Conservation (phyloP, 2,329 filamentous ascomycete species). For the Penicillium janthinellum region DNA sequence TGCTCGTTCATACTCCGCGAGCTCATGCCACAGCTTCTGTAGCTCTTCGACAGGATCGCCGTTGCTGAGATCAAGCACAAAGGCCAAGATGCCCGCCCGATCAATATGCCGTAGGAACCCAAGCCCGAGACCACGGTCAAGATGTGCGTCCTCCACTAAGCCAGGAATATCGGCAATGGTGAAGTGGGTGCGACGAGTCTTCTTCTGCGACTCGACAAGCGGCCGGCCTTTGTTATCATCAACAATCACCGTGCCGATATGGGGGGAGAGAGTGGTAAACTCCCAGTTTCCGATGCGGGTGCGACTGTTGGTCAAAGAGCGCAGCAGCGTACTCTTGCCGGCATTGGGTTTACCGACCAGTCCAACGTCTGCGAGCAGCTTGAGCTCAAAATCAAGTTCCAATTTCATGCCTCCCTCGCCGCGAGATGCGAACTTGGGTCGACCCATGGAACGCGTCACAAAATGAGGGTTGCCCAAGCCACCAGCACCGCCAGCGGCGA, state of each 20-base stretch:
- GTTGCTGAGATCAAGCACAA: conserved; percentile 82
- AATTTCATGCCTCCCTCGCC: conserved; percentile 79
- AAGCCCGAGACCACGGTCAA: conserved; percentile 87
- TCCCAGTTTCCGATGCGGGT: conserved; percentile 92
- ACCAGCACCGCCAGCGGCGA: conserved; percentile 84
- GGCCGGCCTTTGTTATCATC: conserved; percentile 83
- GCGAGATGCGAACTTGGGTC: conserved; percentile 85
- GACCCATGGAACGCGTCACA: conserved; percentile 69
- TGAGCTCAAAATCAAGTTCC: conserved; percentile 84
- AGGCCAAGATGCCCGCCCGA: conserved; percentile 86
- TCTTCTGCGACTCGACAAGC: conserved; percentile 50
- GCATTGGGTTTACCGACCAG: conserved; percentile 94
- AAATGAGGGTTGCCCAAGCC: conserved; percentile 95
- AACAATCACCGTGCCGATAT: conserved; percentile 92
- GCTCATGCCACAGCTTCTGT: conserved; percentile 84
- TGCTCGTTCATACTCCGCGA: conserved; percentile 81
- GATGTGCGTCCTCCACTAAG: conserved; percentile 86
- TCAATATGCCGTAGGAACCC: conserved; percentile 94
- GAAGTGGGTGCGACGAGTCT: conserved; percentile 72
- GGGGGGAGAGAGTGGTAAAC: conserved; percentile 92
- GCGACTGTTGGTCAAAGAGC: conserved; percentile 83
- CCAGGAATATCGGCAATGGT: conserved; percentile 96
- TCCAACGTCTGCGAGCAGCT: conserved; percentile 91
- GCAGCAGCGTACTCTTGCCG: conserved; percentile 89
- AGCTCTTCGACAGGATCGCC: conserved; percentile 79